Base-by-base conservation (phyloP, 169 alveolate species). In the Eimeria tenella region DNA sequence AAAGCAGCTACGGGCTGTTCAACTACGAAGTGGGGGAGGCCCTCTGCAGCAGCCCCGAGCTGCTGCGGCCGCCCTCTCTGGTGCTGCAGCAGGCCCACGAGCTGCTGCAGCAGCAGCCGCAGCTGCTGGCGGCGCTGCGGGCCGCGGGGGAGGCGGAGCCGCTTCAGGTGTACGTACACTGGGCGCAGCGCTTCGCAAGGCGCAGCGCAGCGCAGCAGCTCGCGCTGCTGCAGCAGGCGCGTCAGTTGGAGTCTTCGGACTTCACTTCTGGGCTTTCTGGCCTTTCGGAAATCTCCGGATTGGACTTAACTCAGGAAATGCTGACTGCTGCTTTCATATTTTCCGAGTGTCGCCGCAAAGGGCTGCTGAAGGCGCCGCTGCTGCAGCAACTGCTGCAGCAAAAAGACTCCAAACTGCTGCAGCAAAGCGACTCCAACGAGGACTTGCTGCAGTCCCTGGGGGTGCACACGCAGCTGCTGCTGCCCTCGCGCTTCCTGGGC, bases 41-140 rank as follows among this genome's bases (percentile, higher is more conserved):
- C 74, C 21, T 82, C 6, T 82, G 90, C 90, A 82, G 11, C 58
- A 82, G 60, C 56, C 65, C 86, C 5, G 90, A 82, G 73, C 75
- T 82, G 13, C n/a, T 55, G 19, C 74, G 58, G 23, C 74, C 90
- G n/a, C 90, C 90, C 6, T 82, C 90, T 5, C 53, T 42, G 70
- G 90, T 82, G 90, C 75, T 82, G 75, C 90, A 82, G 74, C 90
- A 82, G 13, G 90, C 90, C 5, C 70, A 56, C 90, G 75, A 53
- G 90, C 58, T 82, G 75, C 90, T 82, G 75, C 75, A 55, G 58
- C n/a, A 82, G 31, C 74, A 82, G 58, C 21, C 4, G 73, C 75
- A 82, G 49, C 90, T 82, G 8, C 8, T 58, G 5, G n/a, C 21
- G 10, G 74, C 56, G 42, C 71, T 82, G 53, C 60, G 2, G 5